A percentile compares a stretch with the other conserved stretches of the same genome.
Conservation (phyloP, 2,329 filamentous ascomycete species). For the Fusarium sp. region DNA sequence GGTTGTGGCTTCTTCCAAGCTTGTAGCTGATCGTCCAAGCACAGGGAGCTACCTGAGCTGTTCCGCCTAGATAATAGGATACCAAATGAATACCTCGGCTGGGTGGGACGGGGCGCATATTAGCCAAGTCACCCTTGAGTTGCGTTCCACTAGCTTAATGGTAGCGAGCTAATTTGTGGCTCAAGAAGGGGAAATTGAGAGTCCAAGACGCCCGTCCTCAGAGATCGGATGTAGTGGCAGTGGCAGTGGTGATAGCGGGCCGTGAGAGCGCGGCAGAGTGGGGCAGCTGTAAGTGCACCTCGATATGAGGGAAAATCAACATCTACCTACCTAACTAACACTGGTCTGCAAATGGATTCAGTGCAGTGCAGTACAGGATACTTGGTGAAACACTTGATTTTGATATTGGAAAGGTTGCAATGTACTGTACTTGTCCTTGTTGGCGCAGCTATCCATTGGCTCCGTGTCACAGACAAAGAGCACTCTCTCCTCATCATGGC, state of each 20-base stretch:
- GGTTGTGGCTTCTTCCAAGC: conserved; percentile 31
- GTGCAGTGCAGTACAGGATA: background rate
- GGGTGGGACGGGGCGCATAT: background rate
- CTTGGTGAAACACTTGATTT: conserved; percentile 11
- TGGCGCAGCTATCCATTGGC: conserved; percentile 25
- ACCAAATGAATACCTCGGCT: conserved; percentile 7
- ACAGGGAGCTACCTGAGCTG: conserved; percentile 6
- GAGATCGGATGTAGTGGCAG: conserved; percentile 18
- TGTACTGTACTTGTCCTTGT: conserved; percentile 36
- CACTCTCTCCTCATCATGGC: conserved; percentile 7
- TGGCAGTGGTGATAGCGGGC: conserved; percentile 30
- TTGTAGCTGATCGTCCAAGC: conserved; percentile 27
- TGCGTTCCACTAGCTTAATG: conserved; percentile 15
- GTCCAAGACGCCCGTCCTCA: conserved; percentile 8
- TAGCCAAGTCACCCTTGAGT: conserved; percentile 13
- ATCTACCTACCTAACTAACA: no score
- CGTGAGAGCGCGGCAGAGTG: conserved; percentile 30
- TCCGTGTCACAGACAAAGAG: conserved; percentile 27
- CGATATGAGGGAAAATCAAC: background rate
- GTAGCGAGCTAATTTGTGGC: conserved; percentile 38
- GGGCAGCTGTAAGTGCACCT: conserved; percentile 3
- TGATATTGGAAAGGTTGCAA: background rate
- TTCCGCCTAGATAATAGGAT: conserved; percentile 8
- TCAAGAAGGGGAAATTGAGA: conserved; percentile 31
- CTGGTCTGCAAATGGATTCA: background rate